A percentile compares a stretch with the other conserved stretches of the same genome.
phyloP scores from a whole-genome alignment of 345 rosid genomes.

The Capsella bursapastoris region DNA sequence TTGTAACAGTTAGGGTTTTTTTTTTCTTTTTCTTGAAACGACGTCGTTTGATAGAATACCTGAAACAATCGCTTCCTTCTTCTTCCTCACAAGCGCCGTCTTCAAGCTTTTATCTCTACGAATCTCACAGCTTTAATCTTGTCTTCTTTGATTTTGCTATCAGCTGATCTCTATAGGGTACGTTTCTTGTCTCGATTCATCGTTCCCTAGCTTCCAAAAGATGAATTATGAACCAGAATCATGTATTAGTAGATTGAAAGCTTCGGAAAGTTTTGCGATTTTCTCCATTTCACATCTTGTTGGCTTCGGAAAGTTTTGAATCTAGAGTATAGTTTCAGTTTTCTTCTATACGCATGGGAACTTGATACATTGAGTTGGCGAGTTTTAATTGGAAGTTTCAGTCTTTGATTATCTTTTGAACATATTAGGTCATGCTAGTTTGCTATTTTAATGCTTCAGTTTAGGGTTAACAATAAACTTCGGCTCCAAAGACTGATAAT shows the following conservation, averaged over 20 bases:
- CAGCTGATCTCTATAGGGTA: neutral
- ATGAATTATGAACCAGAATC: neutral
- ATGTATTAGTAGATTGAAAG: neutral
- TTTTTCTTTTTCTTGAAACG: neutral
- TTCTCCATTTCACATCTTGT: neutral
- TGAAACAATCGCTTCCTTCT: neutral
- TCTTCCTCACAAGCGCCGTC: neutral
- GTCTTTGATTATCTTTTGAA: neutral
- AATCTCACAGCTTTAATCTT: neutral
- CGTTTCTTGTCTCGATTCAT: neutral
- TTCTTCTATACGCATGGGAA: neutral
- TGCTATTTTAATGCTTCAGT: constrained; percentile 10
- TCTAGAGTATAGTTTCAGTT: neutral
- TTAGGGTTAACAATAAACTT: constrained; percentile 13
- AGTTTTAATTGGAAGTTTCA: neutral
- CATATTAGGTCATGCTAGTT: neutral
- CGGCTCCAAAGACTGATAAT: neutral
- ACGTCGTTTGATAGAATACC: neutral
- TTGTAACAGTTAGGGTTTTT: too few relatives aligned
- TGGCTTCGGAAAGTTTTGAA: neutral
- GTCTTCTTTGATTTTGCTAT: neutral
- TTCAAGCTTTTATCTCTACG: neutral
- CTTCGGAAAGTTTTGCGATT: neutral
- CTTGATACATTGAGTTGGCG: neutral
- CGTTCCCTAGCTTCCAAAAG: neutral